These are phyloP conservation scores for Rosa multiflora DNA, from an alignment of 306 rosid species.

Conservation along the genomic window DNA sequence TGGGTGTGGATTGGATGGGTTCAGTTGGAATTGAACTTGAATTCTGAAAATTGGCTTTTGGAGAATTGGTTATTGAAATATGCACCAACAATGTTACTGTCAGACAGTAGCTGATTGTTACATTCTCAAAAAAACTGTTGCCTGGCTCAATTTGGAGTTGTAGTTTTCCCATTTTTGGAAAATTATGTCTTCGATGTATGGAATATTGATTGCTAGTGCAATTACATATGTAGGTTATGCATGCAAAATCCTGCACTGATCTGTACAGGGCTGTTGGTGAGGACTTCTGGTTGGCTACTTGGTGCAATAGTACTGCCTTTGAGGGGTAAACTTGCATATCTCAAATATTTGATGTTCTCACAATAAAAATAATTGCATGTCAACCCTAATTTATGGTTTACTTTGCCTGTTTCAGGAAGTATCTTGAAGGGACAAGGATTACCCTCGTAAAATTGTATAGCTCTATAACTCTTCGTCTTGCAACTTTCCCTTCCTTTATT, in stretches of 20 bases:
- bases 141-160: background rate
- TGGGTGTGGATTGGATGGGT: background rate
- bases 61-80: background rate
- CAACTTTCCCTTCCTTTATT: constrained; percentile 19
- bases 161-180: background rate
- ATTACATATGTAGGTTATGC: constrained; percentile 57
- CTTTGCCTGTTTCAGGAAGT: constrained; percentile 69
- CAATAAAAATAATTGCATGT: constrained; percentile 11
- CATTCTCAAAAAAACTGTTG: background rate
- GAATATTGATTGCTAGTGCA: background rate
- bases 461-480: constrained; percentile 25
- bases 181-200: background rate
- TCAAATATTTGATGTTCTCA: constrained; percentile 16
- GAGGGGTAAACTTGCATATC: constrained; percentile 61
- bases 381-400: constrained; percentile 34
- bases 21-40: background rate
- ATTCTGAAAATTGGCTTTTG: background rate
- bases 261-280: constrained; percentile 74
- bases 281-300: constrained; percentile 92
- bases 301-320: constrained; percentile 89
- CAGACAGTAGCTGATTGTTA: background rate
- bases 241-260: constrained; percentile 85
- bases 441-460: constrained; percentile 67
- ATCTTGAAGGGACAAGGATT: constrained; percentile 94
- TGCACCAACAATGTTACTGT: background rate